Conservation (phyloP, 2,329 filamentous ascomycete genomes). For the Orbilia brochopaga region DNA sequence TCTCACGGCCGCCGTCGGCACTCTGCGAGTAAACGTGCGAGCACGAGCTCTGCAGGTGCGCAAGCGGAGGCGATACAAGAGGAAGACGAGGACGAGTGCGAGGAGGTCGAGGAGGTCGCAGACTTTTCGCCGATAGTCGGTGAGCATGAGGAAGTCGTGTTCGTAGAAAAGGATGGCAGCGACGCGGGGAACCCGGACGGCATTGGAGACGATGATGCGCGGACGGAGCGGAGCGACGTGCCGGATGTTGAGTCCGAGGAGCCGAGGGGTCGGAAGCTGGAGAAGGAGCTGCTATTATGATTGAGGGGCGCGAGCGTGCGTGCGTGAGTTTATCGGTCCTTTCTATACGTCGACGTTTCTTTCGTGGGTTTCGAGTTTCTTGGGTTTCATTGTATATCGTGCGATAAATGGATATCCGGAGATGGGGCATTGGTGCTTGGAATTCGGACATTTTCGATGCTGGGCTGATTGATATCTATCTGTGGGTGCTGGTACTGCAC, state of each 20-base stretch:
- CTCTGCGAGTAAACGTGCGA: slow-evolving; percentile 55
- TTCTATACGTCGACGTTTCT: background rate
- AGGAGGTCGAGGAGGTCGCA: slow-evolving; percentile 58
- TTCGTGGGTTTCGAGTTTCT: background rate
- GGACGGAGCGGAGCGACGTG: slow-evolving; percentile 20
- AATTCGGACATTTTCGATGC: slow-evolving; percentile 6
- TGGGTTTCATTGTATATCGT: too few species aligned
- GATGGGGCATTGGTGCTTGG: too few species aligned
- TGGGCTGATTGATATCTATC: slow-evolving; percentile 7
- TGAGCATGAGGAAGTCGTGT: slow-evolving; percentile 51
- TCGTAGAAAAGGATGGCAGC: slow-evolving; percentile 42
- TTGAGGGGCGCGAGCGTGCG: background rate
- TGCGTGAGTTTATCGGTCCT: background rate
- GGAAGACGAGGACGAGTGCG: slow-evolving; percentile 67
- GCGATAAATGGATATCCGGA: too few species aligned
- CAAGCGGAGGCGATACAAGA: slow-evolving; percentile 55
- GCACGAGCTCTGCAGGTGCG: slow-evolving; percentile 52
- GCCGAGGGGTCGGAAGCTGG: slow-evolving; percentile 29
- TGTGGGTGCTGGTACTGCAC: background rate
- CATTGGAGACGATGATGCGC: slow-evolving; percentile 43
- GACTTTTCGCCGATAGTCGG: slow-evolving; percentile 53
- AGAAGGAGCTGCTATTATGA: slow-evolving; percentile 21
- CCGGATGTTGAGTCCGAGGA: slow-evolving; percentile 33
- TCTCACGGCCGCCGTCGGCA: slow-evolving; percentile 64
- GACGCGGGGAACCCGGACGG: slow-evolving; percentile 41